Base-by-base conservation (phyloP, 495 filamentous ascomycete species). In the Aspergillus wentii region DNA sequence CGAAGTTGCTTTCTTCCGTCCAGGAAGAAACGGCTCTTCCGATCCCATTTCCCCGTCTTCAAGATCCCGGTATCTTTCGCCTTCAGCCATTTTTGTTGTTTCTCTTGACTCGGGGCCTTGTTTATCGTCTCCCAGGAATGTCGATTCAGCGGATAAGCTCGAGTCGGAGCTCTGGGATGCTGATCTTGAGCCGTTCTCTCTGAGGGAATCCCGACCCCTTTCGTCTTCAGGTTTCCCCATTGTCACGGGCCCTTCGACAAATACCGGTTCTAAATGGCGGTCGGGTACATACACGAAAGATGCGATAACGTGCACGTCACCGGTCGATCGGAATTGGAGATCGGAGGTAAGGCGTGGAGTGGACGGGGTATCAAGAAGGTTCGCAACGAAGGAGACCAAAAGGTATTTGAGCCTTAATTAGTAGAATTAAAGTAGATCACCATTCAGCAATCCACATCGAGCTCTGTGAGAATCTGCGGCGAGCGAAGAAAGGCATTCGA, bases 131-230 rank as follows among this genome's bases (percentile, higher is more conserved):
- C 51, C 48, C 14, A 64, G 53, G 38, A 60, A 59, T 2, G 52
- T 28, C 17, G 64, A 62, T 17, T 61, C 59, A 33, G 64, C 53
- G 43, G 64, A 69, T 3, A 69, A 39, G 22, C 50, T 57, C 13
- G 64, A 69, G 28, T 66, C 64, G 44, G 59, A 59, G 8, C 51
- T 41, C 18, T 59, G 42, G 11, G 64, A 66, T 13, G 41, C 33
- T 10, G 60, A 57, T 20, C 58, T 51, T 20, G 38, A 49, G 10
- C 50, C 55, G 15, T 38, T 54, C 34, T 57, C 44, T 10, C 52
- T 53, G 11, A 58, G 46, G 27, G 53, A 47, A 32, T 63, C 59
- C 4, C 52, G 32, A 33, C 41, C 40, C 21, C 46, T 52, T 40
- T 54, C 48, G 29, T 55, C 44, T 34, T 57, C 54, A 29, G 43